phyloP scores from a whole-genome alignment of 1,139 yeast genomes.

The Hyphopichia pseudoburtonii region DNA sequence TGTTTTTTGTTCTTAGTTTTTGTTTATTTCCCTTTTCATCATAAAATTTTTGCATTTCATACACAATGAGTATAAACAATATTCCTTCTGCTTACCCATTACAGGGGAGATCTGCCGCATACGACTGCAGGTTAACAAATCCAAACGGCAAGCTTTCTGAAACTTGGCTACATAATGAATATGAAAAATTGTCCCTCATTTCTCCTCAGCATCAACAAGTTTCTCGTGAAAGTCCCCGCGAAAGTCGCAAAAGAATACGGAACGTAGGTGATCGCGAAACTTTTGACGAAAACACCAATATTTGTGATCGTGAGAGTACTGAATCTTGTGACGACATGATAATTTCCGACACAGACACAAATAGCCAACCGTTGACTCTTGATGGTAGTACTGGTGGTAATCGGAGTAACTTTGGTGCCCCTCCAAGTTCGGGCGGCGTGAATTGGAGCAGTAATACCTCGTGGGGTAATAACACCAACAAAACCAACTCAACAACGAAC shows the following conservation, averaged over 20 bases:
- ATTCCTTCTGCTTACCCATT: slow-evolving; percentile 38
- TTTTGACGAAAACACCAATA: slow-evolving; percentile 10
- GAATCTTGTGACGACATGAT: slow-evolving; percentile 40
- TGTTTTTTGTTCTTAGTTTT: too few relatives aligned
- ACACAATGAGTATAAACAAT: slow-evolving; percentile 4
- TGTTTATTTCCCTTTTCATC: too few relatives aligned
- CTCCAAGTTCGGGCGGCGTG: too few relatives aligned
- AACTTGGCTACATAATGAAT: slow-evolving; percentile 34
- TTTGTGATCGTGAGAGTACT: slow-evolving; percentile 17
- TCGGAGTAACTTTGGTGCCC: not conserved
- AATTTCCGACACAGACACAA: slow-evolving; percentile 36
- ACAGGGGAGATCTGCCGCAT: slow-evolving; percentile 26
- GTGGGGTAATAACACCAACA: too few relatives aligned
- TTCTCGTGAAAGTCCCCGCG: slow-evolving; percentile 21
- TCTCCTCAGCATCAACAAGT: slow-evolving; percentile 8
- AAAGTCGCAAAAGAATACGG: slow-evolving; percentile 26
- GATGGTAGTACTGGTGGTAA: slow-evolving; percentile 6
- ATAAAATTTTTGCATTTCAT: too few relatives aligned
- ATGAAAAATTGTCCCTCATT: slow-evolving; percentile 25
- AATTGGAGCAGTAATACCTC: too few relatives aligned
- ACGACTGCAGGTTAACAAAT: slow-evolving; percentile 33
- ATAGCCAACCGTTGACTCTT: slow-evolving; percentile 15
- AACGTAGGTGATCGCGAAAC: slow-evolving; percentile 10
- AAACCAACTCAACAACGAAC: not conserved
- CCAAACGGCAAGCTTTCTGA: slow-evolving; percentile 37